A percentile compares a stretch with the other conserved stretches of the same genome.
These are phyloP conservation scores for Daldinia sp. DNA, from an alignment of 2,329 filamentous ascomycete genomes.

Conservation along the genomic window DNA sequence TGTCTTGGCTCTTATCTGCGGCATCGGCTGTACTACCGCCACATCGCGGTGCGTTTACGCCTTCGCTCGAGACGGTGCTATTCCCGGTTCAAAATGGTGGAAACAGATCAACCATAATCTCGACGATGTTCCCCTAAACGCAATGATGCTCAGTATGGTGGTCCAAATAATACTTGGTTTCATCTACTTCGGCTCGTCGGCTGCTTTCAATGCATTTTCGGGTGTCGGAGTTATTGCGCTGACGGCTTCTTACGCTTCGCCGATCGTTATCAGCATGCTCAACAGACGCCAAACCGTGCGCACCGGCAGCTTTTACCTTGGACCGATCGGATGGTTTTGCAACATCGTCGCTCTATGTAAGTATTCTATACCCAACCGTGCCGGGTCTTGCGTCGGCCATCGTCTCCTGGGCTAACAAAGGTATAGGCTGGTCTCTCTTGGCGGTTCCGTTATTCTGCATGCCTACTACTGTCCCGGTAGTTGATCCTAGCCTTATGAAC, in stretches of 20 bases:
- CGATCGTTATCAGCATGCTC: slow-evolving; percentile 73
- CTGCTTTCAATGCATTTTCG: slow-evolving; percentile 80
- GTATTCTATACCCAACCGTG: slow-evolving; percentile 46
- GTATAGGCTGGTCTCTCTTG: slow-evolving; percentile 72
- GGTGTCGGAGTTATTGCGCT: slow-evolving; percentile 77
- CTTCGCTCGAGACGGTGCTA: slow-evolving; percentile 77
- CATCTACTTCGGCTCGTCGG: slow-evolving; percentile 76
- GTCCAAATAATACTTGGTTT: slow-evolving; percentile 73
- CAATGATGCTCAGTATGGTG: slow-evolving; percentile 78
- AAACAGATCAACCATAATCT: slow-evolving; percentile 70
- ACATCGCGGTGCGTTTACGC: slow-evolving; percentile 76
- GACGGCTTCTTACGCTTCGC: slow-evolving; percentile 75
- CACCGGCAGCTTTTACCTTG: slow-evolving; percentile 70
- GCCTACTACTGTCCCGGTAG: slow-evolving; percentile 73
- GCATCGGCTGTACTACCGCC: slow-evolving; percentile 76
- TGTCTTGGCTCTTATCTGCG: slow-evolving; percentile 74
- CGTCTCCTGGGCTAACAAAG: slow-evolving; percentile 47
- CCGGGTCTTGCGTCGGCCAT: slow-evolving; percentile 6
- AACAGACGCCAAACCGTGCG: slow-evolving; percentile 70
- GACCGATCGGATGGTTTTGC: slow-evolving; percentile 68
- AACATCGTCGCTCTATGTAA: slow-evolving; percentile 75
- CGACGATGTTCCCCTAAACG: slow-evolving; percentile 75
- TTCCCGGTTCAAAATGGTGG: slow-evolving; percentile 73
- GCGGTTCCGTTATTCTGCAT: slow-evolving; percentile 81
- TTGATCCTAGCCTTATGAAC: slow-evolving; percentile 69